Evolutionary conservation across 805 yeast genomes (phyloP), one percentile per base, ranked within the genome.

Genomic region (Metschnikowia santaceciliae): DNA sequence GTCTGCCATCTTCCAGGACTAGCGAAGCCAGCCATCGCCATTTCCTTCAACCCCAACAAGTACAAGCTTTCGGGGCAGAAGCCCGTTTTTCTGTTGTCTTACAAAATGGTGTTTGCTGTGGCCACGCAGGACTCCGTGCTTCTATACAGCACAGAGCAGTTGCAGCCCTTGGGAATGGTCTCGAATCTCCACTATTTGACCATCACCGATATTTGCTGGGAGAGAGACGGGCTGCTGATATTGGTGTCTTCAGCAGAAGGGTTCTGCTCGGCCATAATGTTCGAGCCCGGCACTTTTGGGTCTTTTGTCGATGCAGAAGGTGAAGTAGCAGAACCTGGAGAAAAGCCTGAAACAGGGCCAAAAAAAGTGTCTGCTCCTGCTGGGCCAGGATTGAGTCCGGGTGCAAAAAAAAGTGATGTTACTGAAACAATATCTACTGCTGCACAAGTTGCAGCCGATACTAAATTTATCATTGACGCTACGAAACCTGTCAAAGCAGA

Each of bases 221-320:
- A 88, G 20, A 67, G 70, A 4, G 90, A 88, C 65, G 99, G 98
- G 0, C 67, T 68, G 14, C 70, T 79, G 13, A 67, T 94, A 15
- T 72, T 92, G 58, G 75, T 88, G 22, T 83, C 96, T 6, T 88
- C 97, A 0, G 87, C 96, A 0, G 99, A 94, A 66, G 98, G 98
- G 17, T 92, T 90, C 65, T 86, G 97, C 56, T 86, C 96, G 0
- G 77, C 78, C 42, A 66, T 91, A 1, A 66, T 72, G 6, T 79
- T 90, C 44, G 78, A 78, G 4, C 66, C 69, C 1, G 76, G 69
- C 2, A 74, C 81, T 11, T 72, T 89, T 33, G 96, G 96, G 1
- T 72, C 65, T 32, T 65, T 19, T 11, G 32, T 17, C 10, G 42
- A 22, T 22, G 42, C 17, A 20, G 13, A 22, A 14, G 32, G 6